phyloP scores from a whole-genome alignment of 1,284 basidiomycete species.

The Cryptococcus wingfieldii region DNA sequence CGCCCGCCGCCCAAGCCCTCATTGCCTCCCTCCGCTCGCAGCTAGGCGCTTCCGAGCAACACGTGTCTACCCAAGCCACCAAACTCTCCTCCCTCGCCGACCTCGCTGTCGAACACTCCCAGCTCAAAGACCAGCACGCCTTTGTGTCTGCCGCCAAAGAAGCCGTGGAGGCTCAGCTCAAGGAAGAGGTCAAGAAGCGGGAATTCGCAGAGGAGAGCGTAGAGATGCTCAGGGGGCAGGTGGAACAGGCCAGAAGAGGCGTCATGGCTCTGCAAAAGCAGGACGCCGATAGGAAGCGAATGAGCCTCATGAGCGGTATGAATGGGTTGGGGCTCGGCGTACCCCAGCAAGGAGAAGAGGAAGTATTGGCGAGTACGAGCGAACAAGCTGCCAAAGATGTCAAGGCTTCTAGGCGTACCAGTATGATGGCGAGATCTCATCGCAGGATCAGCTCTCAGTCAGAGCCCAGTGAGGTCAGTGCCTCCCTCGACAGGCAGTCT shows the following conservation, averaged over 20 bases:
- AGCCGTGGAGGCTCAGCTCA: constrained; percentile 59
- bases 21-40: constrained; percentile 23
- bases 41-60: constrained; percentile 24
- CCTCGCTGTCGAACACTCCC: constrained; percentile 35
- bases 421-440: constrained; percentile 15
- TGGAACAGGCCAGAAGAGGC: constrained; percentile 85
- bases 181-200: constrained; percentile 58
- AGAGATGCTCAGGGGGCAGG: constrained; percentile 69
- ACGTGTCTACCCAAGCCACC: constrained; percentile 23
- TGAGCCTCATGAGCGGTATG: constrained; percentile 48
- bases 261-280: constrained; percentile 81
- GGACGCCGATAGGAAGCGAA: constrained; percentile 61
- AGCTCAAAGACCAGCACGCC: constrained; percentile 39
- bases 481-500: background rate
- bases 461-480: constrained; percentile 11
- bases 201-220: constrained; percentile 79
- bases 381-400: constrained; percentile 5
- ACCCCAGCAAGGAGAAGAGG: background rate
- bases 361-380: background rate
- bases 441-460: constrained; percentile 20
- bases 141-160: constrained; percentile 41
- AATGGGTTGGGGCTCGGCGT: constrained; percentile 4
- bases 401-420: constrained; percentile 10
- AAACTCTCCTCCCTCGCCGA: constrained; percentile 26
- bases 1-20: constrained; percentile 8